Percentiles rank a stretch among this genome's conserved stretches.
phyloP scores from a whole-genome alignment of 2,329 filamentous ascomycete genomes.

The Aspergillus bombycis region DNA sequence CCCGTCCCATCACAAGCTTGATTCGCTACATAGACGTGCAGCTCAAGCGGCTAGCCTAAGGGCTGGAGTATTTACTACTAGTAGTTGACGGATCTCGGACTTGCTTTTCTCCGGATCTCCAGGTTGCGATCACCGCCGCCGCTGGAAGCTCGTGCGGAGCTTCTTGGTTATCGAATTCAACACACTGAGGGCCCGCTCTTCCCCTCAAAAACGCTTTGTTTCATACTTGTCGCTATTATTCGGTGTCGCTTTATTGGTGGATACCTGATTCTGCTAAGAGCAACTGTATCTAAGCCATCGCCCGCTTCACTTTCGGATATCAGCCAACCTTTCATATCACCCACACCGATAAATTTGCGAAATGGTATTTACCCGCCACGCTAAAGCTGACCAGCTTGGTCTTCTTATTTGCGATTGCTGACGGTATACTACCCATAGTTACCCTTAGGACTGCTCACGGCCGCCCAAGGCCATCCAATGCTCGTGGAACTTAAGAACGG shows the following conservation, averaged over 20 bases:
- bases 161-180: slow-evolving; percentile 10
- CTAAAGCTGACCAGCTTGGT: neutral
- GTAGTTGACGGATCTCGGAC: slow-evolving; percentile 13
- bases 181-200: slow-evolving; percentile 13
- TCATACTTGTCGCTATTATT: slow-evolving; percentile 7
- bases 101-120: slow-evolving; percentile 16
- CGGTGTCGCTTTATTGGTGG: neutral
- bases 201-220: slow-evolving; percentile 28
- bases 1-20: slow-evolving; percentile 6
- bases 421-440: slow-evolving; percentile 49
- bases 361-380: slow-evolving; percentile 4
- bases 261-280: neutral
- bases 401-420: neutral
- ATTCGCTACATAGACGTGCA: slow-evolving; percentile 5
- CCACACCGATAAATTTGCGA: slow-evolving; percentile 4
- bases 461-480: slow-evolving; percentile 97
- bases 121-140: slow-evolving; percentile 15
- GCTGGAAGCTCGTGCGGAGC: slow-evolving; percentile 17
- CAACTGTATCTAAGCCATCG: neutral
- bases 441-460: slow-evolving; percentile 80
- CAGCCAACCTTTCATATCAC: neutral
- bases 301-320: neutral
- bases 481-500: slow-evolving; percentile 96
- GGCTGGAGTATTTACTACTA: neutral
- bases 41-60: too few species aligned